Conservation (phyloP, 2,329 filamentous ascomycete genomes). For the Alternaria panax region DNA sequence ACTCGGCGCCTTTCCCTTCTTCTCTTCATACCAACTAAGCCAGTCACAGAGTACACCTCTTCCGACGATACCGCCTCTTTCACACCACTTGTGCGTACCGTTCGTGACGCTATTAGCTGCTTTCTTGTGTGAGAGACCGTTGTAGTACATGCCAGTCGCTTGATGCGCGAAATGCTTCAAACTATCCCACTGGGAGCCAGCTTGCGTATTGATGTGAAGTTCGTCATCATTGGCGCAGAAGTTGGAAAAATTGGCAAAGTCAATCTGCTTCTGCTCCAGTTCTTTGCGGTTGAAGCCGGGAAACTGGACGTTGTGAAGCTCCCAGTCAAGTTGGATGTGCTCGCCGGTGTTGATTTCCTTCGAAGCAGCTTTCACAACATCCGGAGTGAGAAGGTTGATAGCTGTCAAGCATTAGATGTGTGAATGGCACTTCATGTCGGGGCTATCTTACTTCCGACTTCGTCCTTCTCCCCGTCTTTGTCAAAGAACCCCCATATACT, state of each 20-base stretch:
- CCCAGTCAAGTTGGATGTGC: conserved; percentile 63
- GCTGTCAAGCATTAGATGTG: conserved; percentile 36
- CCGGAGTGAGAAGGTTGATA: conserved; percentile 57
- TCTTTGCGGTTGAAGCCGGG: conserved; percentile 62
- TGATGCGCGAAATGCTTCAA: conserved; percentile 49
- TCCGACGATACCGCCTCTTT: conserved; percentile 47
- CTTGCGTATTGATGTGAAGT: conserved; percentile 44
- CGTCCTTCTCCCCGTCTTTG: conserved; percentile 55
- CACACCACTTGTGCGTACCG: conserved; percentile 48
- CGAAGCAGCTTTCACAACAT: conserved; percentile 59
- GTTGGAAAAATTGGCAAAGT: conserved; percentile 46
- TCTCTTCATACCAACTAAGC: conserved; percentile 42
- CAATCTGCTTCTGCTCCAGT: conserved; percentile 60
- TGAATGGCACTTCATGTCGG: not conserved
- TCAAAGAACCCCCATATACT: conserved; percentile 47
- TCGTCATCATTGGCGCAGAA: conserved; percentile 44
- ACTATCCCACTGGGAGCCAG: conserved; percentile 48
- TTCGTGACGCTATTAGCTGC: conserved; percentile 32
- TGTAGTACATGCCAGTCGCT: conserved; percentile 37
- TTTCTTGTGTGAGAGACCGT: conserved; percentile 42
- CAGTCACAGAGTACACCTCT: conserved; percentile 46
- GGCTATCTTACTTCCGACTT: conserved; percentile 56
- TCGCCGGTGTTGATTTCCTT: conserved; percentile 61
- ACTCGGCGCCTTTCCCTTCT: conserved; percentile 37
- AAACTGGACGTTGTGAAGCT: conserved; percentile 63